Base-by-base conservation (phyloP, 169 alveolate genomes). In the Perkinsus chesapeaki region DNA sequence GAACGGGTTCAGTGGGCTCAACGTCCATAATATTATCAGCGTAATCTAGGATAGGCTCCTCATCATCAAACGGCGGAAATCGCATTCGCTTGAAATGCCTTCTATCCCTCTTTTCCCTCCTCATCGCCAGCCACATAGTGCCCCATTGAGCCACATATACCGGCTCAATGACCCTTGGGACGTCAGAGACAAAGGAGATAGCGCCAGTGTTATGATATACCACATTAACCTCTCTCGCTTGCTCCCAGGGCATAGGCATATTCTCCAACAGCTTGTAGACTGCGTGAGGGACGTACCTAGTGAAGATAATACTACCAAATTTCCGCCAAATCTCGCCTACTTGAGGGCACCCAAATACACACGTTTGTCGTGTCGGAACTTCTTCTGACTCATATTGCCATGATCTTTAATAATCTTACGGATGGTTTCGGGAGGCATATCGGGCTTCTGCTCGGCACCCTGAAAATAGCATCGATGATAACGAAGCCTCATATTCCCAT, bases 21-120 rank as follows among this genome's bases (percentile, higher is more conserved):
- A 99, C 99, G 93, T 98, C 99, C 92, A 99, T 95, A 31, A 99
- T 98, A 95, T 99, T 99, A 95, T 99, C 99, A 23, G 99, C 99
- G 95, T 99, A 99, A 95, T 99, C 99, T 73, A 99, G 96, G 31
- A 99, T 99, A 36, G 99, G 99, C 93, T 99, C 99, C 96, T 99
- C 99, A 94, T 99, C 99, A 96, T 99, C 99, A 94, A 99, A 99
- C 43, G 99, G 99, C 0, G 99, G 99, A 93, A 99, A 99, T 94
- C 99, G 97, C 99, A 99, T 99, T 95, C 99, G 98, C 96, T 99
- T 99, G 97, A 99, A 99, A 96, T 99, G 99, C 20, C 99, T 96
- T 82, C 99, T 96, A 96, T 99, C 99, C 93, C 99, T 97, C 96
- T 99, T 98, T 0, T 98, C 99, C 93, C 99, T 97, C 94, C 99